These are phyloP conservation scores for Comarum palustre DNA, from an alignment of 306 rosid genomes.

Conservation along the genomic window DNA sequence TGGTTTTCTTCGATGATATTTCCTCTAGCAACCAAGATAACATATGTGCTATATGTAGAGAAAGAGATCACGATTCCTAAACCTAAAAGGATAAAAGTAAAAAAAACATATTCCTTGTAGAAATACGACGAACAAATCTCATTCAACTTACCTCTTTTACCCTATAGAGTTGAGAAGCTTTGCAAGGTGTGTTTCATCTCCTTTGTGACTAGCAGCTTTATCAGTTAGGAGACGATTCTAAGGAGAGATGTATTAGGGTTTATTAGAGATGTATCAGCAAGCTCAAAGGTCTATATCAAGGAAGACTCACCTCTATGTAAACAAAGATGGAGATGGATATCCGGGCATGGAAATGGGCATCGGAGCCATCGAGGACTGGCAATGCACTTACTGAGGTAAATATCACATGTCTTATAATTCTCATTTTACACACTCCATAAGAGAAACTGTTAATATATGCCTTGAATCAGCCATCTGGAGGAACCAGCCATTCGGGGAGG, in stretches of 20 bases:
- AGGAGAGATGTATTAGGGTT: background rate
- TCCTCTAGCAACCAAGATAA: background rate
- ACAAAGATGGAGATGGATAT: too few relatives aligned
- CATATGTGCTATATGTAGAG: background rate
- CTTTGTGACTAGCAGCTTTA: background rate
- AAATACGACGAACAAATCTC: too few relatives aligned
- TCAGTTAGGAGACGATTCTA: background rate
- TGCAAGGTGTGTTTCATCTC: background rate
- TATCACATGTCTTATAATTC: background rate
- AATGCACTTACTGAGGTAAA: background rate
- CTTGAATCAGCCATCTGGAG: too few relatives aligned
- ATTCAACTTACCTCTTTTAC: background rate
- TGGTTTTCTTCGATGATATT: background rate
- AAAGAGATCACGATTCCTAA: background rate
- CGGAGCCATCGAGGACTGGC: too few relatives aligned
- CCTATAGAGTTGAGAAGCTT: background rate
- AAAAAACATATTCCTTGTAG: background rate
- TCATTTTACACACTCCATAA: slow-evolving; percentile 19
- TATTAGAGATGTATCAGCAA: background rate
- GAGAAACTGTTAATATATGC: too few relatives aligned
- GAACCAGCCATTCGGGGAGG: too few relatives aligned
- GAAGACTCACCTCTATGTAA: too few relatives aligned
- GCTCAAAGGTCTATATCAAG: background rate
- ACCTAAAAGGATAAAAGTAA: background rate
- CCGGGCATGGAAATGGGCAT: too few relatives aligned